A percentile compares a stretch with the other conserved stretches of the same genome.
Conservation (phyloP, 1,284 basidiomycete genomes). For the Cryptococcus neoformans region DNA sequence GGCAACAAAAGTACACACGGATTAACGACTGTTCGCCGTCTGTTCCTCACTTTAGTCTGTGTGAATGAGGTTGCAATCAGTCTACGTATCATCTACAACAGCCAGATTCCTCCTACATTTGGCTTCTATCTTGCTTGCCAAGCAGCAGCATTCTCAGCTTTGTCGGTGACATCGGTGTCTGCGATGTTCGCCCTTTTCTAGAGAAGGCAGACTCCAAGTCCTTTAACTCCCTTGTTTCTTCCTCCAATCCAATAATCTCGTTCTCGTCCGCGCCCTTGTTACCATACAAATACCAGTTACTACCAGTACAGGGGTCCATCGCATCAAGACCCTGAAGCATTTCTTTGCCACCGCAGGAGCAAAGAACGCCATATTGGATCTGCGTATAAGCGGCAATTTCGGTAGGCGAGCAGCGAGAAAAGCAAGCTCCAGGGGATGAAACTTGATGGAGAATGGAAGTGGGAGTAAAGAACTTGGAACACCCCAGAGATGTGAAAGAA, state of each 20-base stretch:
- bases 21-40: no score
- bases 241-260: not conserved
- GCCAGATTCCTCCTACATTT: not conserved
- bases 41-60: no score
- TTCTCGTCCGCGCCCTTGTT: constrained; percentile 2
- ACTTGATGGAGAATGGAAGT: constrained; percentile 12
- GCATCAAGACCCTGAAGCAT: constrained; percentile 6
- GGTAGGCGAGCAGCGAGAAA: constrained; percentile 8
- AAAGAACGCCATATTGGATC: constrained; percentile 3
- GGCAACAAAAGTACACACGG: no score
- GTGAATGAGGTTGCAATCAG: no score
- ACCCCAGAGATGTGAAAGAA: constrained; percentile 9
- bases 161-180: constrained; percentile 5
- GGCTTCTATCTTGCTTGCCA: not conserved
- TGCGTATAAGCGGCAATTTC: constrained; percentile 10
- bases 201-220: not conserved
- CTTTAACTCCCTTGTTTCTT: not conserved
- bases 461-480: constrained; percentile 8
- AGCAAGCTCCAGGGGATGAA: constrained; percentile 10
- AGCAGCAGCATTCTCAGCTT: constrained; percentile 4
- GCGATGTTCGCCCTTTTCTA: not conserved
- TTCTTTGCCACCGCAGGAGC: constrained; percentile 6
- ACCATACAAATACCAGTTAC: constrained; percentile 10
- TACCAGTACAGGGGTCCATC: constrained; percentile 6
- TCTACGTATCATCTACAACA: no score